Percentiles rank a stretch among this genome's conserved stretches.
phyloP scores from a whole-genome alignment of 139 green algal genomes.

The Micromonas pusilla region DNA sequence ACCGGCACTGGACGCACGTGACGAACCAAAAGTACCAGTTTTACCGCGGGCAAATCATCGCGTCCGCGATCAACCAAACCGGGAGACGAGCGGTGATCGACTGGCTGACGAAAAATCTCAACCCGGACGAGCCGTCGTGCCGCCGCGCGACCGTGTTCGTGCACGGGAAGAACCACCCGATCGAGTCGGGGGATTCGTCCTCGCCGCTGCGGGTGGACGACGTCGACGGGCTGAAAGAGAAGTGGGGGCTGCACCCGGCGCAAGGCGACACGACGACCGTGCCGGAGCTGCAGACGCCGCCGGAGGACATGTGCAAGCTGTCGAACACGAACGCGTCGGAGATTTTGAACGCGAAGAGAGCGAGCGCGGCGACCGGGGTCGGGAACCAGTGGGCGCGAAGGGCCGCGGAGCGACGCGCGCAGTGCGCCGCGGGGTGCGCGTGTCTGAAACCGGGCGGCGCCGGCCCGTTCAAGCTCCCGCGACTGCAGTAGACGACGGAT shows the following conservation, averaged over 20 bases:
- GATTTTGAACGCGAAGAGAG: not conserved
- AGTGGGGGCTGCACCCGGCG: constrained; percentile 11
- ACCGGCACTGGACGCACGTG: constrained; percentile 5
- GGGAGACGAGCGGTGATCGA: not conserved
- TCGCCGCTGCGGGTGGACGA: not conserved
- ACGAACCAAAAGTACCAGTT: constrained; percentile 24
- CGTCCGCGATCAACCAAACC: not conserved
- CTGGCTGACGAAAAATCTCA: not conserved
- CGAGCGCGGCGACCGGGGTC: too few relatives aligned
- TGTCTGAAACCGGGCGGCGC: not conserved
- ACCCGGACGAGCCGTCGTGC: not conserved
- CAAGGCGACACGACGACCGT: not conserved
- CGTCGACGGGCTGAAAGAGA: not conserved
- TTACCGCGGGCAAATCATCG: constrained; percentile 6
- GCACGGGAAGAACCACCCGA: constrained; percentile 16
- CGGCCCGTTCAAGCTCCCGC: not conserved
- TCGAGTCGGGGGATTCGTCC: not conserved
- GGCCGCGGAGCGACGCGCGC: not conserved
- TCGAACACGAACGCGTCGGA: not conserved
- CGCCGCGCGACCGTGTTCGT: not conserved
- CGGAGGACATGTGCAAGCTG: not conserved
- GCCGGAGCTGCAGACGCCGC: not conserved
- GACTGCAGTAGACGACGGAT: too few relatives aligned
- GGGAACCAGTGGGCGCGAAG: not conserved
- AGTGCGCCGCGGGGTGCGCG: not conserved